These are phyloP conservation scores for Serpula lacrymans DNA, from an alignment of 768 basidiomycete species.

Conservation along the genomic window DNA sequence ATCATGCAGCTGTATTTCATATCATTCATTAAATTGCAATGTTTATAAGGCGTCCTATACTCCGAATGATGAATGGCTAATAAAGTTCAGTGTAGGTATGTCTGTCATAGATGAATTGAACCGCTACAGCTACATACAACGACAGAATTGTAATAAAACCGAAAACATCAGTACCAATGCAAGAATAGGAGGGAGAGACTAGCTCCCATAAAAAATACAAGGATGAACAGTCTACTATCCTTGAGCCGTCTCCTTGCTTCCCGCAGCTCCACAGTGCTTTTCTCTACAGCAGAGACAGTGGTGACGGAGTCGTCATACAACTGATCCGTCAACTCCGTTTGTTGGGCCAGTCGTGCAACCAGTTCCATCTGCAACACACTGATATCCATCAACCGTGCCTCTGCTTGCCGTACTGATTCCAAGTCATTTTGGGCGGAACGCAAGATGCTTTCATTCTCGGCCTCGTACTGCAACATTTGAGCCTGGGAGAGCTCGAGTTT, in stretches of 20 bases:
- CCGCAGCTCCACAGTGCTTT: constrained; percentile 86
- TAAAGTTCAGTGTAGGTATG: too few relatives aligned
- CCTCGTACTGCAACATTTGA: constrained; percentile 90
- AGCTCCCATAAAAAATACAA: constrained; percentile 90
- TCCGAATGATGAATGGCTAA: too few relatives aligned
- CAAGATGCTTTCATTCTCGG: constrained; percentile 85
- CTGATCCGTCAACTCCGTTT: constrained; percentile 91
- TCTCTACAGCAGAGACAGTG: constrained; percentile 80
- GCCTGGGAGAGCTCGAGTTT: constrained; percentile 80
- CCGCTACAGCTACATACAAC: too few relatives aligned
- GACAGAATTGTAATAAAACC: too few relatives aligned
- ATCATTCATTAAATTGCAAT: too few relatives aligned
- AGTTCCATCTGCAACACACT: constrained; percentile 91
- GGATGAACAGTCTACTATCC: constrained; percentile 84
- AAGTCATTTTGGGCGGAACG: constrained; percentile 82
- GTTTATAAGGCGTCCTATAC: too few relatives aligned
- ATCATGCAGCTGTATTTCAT: too few relatives aligned
- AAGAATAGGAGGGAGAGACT: constrained; percentile 89
- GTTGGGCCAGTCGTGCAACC: constrained; percentile 79
- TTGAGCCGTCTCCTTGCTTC: constrained; percentile 85
- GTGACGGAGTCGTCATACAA: constrained; percentile 93
- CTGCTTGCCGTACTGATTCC: constrained; percentile 87
- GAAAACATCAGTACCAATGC: constrained; percentile 86
- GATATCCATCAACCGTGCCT: constrained; percentile 89
- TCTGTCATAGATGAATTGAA: too few relatives aligned